Evolutionary conservation across 2,329 filamentous ascomycete genomes (phyloP), one percentile per base, ranked within the genome.

Genomic region (Trichoderma sp.): DNA sequence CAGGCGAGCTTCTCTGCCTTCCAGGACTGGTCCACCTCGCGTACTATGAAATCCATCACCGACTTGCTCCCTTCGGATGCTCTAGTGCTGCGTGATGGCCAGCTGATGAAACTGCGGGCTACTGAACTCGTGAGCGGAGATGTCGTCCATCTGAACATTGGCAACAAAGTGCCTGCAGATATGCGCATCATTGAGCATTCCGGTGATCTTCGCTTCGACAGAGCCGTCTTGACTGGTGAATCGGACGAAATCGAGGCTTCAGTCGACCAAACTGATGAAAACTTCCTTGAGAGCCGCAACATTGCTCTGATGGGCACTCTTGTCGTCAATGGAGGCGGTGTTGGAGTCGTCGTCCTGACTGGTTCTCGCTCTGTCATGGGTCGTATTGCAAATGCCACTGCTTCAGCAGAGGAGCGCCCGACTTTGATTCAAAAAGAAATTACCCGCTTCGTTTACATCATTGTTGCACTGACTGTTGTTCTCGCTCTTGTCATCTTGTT

Each of bases 161-260:
- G 87, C 5, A 85, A 88, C 79, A 87, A 87, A 8, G 85, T 88
- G 5, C 86, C 87, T 0, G 87, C 86, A 6, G 87, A 88, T 77
- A 76, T 88, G 33, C 84, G 87, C n/a, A 80, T 87, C 38, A 75
- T 86, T 3, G 80, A 78, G 7, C 83, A 84, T 74, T 86, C 85
- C 8, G 85, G 84, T 0, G 85, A 86, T 31, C 81, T 86, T 56
- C 83, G 84, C 1, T 86, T 87, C 73, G 85, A 87, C 45, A 80
- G 85, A 2, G 81, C 84, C 1, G 81, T 86, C 27, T 80, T 87
- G 29, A 87, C 85, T 0, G 85, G 85, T 31, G 85, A 87, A 78
- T 80, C 84, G 6, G 84, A 85, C 63, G 84, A 85, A 79, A 79
- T 86, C 3, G 83, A 85, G n/a, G 84, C 83, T 33, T 79, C 83